Evolutionary conservation across 768 basidiomycete genomes (phyloP).

Genomic region (Lepiota brunneoincarnata): DNA sequence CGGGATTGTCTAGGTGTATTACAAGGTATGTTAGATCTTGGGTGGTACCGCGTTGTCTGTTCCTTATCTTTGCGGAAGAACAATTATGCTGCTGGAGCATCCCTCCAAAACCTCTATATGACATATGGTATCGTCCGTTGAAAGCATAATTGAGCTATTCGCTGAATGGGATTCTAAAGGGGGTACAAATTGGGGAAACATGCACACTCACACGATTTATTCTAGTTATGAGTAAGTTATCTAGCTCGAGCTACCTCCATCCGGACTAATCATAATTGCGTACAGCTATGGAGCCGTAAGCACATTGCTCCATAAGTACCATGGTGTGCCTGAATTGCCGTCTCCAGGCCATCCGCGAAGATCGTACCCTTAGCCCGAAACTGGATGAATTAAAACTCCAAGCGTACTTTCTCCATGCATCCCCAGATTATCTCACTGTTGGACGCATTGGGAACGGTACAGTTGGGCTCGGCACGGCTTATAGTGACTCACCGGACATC

Average conservation of each 20-base stretch:
- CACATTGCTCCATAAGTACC: constrained; percentile 17
- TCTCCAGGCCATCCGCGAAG: constrained; percentile 48
- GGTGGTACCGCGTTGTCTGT: too few species aligned
- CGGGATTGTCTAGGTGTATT: not conserved
- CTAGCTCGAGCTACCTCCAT: not conserved
- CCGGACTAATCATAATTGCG: not conserved
- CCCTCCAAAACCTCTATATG: constrained; percentile 35
- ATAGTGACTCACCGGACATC: constrained; percentile 34
- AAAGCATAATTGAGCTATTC: not conserved
- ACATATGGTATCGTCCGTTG: constrained; percentile 24
- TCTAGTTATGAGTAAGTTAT: constrained; percentile 34
- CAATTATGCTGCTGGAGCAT: constrained; percentile 32
- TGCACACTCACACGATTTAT: constrained; percentile 34
- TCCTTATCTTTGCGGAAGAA: constrained; percentile 19
- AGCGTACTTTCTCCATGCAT: constrained; percentile 62
- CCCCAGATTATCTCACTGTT: constrained; percentile 63
- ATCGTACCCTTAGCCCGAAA: constrained; percentile 52
- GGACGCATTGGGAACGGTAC: constrained; percentile 56
- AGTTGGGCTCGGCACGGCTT: constrained; percentile 33
- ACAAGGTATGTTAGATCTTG: not conserved
- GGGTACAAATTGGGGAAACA: constrained; percentile 37
- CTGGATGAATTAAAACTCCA: constrained; percentile 65
- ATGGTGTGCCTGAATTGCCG: constrained; percentile 20
- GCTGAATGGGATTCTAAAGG: constrained; percentile 16
- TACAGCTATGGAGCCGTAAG: constrained; percentile 4